phyloP scores from a whole-genome alignment of 2,329 filamentous ascomycete genomes.

The Microascus cirrosus region DNA sequence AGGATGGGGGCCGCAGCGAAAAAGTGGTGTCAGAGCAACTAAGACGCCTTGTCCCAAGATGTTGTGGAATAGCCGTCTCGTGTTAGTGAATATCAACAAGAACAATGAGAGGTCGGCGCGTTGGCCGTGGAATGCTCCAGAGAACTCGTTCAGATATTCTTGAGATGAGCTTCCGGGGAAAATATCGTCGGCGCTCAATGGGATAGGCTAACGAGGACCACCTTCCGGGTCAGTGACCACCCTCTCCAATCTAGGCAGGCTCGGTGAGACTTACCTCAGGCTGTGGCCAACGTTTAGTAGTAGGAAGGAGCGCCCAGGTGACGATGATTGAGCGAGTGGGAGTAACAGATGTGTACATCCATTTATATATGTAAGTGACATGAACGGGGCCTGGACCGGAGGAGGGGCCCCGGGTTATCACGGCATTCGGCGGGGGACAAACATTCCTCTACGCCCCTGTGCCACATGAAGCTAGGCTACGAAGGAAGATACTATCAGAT shows the following conservation, averaged over 20 bases:
- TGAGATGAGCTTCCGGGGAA: not conserved
- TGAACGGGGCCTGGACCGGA: not conserved
- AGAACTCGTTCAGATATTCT: not conserved
- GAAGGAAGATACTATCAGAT: not conserved
- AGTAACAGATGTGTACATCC: not conserved
- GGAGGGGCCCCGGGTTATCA: slow-evolving; percentile 1
- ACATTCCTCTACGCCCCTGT: not conserved
- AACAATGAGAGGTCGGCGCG: not conserved
- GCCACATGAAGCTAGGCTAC: not conserved
- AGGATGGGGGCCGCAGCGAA: not conserved
- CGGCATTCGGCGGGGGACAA: slow-evolving; percentile 1
- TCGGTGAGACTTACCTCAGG: not conserved
- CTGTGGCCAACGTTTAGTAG: too few relatives aligned
- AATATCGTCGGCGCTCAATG: not conserved
- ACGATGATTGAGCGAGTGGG: not conserved
- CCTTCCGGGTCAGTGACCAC: not conserved
- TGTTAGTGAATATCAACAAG: not conserved
- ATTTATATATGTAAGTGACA: not conserved
- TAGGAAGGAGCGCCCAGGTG: too few relatives aligned
- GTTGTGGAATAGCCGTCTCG: not conserved
- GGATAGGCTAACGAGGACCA: not conserved
- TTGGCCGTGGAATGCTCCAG: not conserved
- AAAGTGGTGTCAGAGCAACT: not conserved
- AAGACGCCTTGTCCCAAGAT: not conserved
- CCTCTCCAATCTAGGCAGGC: not conserved